Evolutionary conservation across 1,139 yeast genomes (phyloP).

Genomic region (Lodderomyces pseudojiufengensis): DNA sequence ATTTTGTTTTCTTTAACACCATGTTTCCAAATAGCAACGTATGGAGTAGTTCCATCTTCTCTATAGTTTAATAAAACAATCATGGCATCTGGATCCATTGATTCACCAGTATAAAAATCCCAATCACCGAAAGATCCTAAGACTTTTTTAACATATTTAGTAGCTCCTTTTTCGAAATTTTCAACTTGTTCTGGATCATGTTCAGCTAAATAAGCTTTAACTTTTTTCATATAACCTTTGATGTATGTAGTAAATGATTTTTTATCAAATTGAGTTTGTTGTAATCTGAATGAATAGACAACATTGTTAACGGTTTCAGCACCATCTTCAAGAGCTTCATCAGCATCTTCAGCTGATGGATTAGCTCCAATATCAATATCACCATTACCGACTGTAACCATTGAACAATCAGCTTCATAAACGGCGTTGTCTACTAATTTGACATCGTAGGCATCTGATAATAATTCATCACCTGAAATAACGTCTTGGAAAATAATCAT

Average conservation of each 20-base stretch:
- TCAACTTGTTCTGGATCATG: slow-evolving; percentile 80
- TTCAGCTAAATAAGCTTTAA: slow-evolving; percentile 88
- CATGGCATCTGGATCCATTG: slow-evolving; percentile 99
- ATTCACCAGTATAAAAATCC: slow-evolving; percentile 99
- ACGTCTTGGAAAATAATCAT: slow-evolving; percentile 62
- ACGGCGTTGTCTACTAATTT: slow-evolving; percentile 84
- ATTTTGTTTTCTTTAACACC: slow-evolving; percentile 88
- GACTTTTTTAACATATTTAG: slow-evolving; percentile 92
- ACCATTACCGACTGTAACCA: slow-evolving; percentile 79
- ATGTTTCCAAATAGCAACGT: slow-evolving; percentile 97
- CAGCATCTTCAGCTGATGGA: slow-evolving; percentile 98
- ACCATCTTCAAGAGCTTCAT: slow-evolving; percentile 75
- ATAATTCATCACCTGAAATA: slow-evolving; percentile 90
- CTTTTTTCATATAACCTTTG: slow-evolving; percentile 97
- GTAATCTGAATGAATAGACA: slow-evolving; percentile 97
- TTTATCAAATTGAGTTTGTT: slow-evolving; percentile 93
- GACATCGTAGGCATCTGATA: slow-evolving; percentile 95
- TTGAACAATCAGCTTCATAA: slow-evolving; percentile 94
- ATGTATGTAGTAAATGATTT: slow-evolving; percentile 93
- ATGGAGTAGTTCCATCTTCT: slow-evolving; percentile 99
- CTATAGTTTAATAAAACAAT: slow-evolving; percentile 97
- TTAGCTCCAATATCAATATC: slow-evolving; percentile 98
- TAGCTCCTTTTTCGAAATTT: slow-evolving; percentile 94
- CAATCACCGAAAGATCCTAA: slow-evolving; percentile 94
- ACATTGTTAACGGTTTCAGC: slow-evolving; percentile 93